phyloP scores from a whole-genome alignment of 352 stramenopile species.

The Phytophthora citricola region DNA sequence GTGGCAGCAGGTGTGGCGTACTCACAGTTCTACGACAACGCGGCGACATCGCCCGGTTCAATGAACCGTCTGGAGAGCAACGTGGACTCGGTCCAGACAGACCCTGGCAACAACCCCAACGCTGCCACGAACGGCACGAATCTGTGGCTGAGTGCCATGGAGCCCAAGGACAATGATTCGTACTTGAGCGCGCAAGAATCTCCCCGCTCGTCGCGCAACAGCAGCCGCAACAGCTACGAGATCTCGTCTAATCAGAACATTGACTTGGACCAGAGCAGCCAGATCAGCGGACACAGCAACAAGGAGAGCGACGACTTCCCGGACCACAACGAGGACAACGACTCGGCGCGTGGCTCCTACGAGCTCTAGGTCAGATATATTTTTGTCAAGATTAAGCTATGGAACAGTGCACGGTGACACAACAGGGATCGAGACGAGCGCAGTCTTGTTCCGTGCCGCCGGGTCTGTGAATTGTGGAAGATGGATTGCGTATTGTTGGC shows the following conservation, averaged over 20 bases:
- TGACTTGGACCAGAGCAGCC: conserved; percentile 69
- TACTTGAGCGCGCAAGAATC: conserved; percentile 67
- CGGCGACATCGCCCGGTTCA: conserved; percentile 60
- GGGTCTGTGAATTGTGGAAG: conserved; percentile 26
- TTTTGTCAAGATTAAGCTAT: conserved; percentile 27
- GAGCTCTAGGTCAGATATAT: conserved; percentile 57
- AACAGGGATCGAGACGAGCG: conserved; percentile 25
- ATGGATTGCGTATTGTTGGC: conserved; percentile 36
- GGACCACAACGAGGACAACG: conserved; percentile 73
- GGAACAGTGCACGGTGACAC: conserved; percentile 22
- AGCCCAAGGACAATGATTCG: conserved; percentile 80
- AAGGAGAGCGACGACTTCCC: conserved; percentile 76
- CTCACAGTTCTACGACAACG: conserved; percentile 79
- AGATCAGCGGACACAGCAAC: conserved; percentile 73
- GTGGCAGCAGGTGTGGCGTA: conserved; percentile 66
- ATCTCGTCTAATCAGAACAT: conserved; percentile 27
- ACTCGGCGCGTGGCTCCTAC: conserved; percentile 78
- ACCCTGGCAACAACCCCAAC: conserved; percentile 23
- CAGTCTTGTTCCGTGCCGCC: conserved; percentile 28
- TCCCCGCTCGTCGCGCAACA: conserved; percentile 49
- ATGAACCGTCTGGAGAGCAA: conserved; percentile 36
- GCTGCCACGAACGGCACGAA: conserved; percentile 55
- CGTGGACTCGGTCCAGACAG: conserved; percentile 35
- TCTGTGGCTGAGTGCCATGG: conserved; percentile 85
- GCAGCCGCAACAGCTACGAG: conserved; percentile 77